Evolutionary conservation across 495 filamentous ascomycete species (phyloP).

Genomic region (Hypomontagnella submonticulosa): DNA sequence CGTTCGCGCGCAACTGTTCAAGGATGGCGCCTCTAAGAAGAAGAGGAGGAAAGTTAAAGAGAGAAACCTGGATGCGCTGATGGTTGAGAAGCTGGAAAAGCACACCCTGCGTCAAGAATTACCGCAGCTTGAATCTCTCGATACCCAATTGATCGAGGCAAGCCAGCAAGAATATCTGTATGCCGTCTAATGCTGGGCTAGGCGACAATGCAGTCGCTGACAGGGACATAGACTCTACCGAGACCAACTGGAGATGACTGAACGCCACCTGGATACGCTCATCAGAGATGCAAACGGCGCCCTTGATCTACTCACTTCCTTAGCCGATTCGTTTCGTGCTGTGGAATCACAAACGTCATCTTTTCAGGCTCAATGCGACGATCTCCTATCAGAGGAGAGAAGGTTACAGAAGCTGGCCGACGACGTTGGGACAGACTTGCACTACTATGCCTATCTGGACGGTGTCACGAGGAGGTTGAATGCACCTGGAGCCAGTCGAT

Average conservation of each 20-base stretch:
- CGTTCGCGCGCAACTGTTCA: conserved; percentile 65
- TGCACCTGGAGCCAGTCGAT: conserved; percentile 85
- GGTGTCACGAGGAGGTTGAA: conserved; percentile 89
- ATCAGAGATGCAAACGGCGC: conserved; percentile 77
- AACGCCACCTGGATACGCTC: conserved; percentile 83
- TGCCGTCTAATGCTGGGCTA: conserved; percentile 35
- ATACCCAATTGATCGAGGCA: conserved; percentile 75
- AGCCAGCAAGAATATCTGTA: conserved; percentile 90
- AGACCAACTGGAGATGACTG: conserved; percentile 80
- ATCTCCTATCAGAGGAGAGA: conserved; percentile 79
- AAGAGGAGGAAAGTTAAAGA: conserved; percentile 50
- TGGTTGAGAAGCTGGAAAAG: conserved; percentile 58
- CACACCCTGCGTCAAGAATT: conserved; percentile 57
- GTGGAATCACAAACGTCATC: conserved; percentile 91
- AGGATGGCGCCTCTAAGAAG: conserved; percentile 56
- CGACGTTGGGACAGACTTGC: conserved; percentile 82
- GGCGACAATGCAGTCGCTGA: conserved; percentile 41
- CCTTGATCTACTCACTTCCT: conserved; percentile 74
- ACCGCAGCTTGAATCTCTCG: conserved; percentile 64
- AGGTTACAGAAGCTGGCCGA: conserved; percentile 79
- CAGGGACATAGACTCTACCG: conserved; percentile 69
- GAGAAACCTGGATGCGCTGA: conserved; percentile 58
- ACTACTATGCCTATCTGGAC: conserved; percentile 92
- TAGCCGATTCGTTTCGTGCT: conserved; percentile 83
- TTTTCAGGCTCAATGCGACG: conserved; percentile 92